Conservation (phyloP, 805 yeast species). For the Metschnikowia henanensis region DNA sequence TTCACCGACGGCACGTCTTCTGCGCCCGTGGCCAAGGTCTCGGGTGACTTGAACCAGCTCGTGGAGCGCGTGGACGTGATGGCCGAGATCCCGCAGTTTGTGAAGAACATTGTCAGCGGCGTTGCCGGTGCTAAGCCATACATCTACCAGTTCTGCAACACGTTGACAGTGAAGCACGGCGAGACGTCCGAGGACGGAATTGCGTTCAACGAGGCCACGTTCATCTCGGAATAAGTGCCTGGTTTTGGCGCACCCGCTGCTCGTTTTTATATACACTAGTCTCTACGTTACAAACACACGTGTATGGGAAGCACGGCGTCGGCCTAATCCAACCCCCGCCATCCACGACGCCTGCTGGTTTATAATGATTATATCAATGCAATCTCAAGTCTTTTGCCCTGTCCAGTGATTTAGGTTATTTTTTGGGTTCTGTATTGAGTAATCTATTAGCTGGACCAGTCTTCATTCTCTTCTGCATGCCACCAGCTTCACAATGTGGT, state of each 20-base stretch:
- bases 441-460: no score
- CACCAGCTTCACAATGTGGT: no score
- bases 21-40: conserved; percentile 46
- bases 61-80: conserved; percentile 95
- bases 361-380: neutral
- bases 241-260: neutral
- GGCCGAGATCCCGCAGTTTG: conserved; percentile 95
- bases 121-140: conserved; percentile 97
- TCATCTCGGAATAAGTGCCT: conserved; percentile 50
- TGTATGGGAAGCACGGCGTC: neutral
- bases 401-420: neutral
- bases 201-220: conserved; percentile 80
- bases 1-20: conserved; percentile 43
- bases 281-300: neutral
- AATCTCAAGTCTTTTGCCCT: no score
- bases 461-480: no score
- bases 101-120: conserved; percentile 89
- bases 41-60: conserved; percentile 59
- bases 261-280: neutral
- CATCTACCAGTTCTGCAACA: conserved; percentile 87
- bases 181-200: conserved; percentile 56
- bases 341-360: neutral
- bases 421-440: no score
- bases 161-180: conserved; percentile 48
- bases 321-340: neutral